Percentiles rank a stretch among this genome's conserved stretches.
phyloP scores from a whole-genome alignment of 1,139 yeast genomes.

The Magnusiomyces paraingens region DNA sequence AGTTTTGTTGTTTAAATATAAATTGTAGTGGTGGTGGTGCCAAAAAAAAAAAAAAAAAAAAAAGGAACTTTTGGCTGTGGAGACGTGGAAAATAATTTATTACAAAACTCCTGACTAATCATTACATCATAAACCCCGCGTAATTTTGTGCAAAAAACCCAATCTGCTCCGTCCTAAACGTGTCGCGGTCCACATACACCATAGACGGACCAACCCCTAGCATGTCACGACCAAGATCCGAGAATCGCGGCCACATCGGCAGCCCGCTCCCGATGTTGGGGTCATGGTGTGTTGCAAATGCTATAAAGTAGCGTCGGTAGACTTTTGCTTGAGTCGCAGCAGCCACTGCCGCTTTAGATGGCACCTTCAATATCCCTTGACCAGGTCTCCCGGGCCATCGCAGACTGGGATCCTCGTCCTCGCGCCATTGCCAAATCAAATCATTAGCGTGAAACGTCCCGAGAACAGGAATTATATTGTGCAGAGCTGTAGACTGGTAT shows the following conservation, averaged over 20 bases:
- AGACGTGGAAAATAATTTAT: too few relatives aligned
- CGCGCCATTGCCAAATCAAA: constrained; percentile 6
- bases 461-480: constrained; percentile 15
- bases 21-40: too few relatives aligned
- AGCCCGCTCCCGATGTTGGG: constrained; percentile 16
- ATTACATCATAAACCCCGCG: not conserved
- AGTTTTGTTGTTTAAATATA: too few relatives aligned
- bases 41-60: too few relatives aligned
- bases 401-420: constrained; percentile 5
- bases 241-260: constrained; percentile 27
- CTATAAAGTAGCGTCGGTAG: constrained; percentile 19
- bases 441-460: constrained; percentile 19
- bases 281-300: constrained; percentile 21
- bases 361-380: too few relatives aligned
- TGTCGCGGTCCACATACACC: not conserved
- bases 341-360: not conserved
- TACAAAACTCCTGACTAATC: too few relatives aligned
- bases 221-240: constrained; percentile 22
- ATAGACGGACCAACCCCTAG: constrained; percentile 2
- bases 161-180: not conserved
- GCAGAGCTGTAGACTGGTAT: constrained; percentile 14
- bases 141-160: not conserved
- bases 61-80: too few relatives aligned
- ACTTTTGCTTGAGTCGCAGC: constrained; percentile 4
- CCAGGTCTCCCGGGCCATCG: too few relatives aligned